These are phyloP conservation scores for Ustilago crameri DNA, from an alignment of 1,284 basidiomycete genomes.

Conservation along the genomic window DNA sequence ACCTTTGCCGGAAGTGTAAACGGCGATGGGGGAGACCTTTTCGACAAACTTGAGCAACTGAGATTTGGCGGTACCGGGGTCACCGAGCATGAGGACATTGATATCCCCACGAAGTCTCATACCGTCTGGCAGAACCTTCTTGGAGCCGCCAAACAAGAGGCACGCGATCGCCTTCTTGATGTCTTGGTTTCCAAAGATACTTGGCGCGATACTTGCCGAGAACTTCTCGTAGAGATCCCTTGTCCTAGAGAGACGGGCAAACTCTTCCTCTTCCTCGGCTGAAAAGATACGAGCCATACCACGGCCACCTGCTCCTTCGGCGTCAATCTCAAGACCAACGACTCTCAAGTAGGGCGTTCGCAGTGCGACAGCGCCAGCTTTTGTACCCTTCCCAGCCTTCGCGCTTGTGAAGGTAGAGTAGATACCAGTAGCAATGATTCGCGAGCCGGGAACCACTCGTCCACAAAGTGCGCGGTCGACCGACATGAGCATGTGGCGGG, in stretches of 20 bases:
- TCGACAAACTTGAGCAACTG: slow-evolving; percentile 98
- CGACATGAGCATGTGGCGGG: slow-evolving; percentile 92
- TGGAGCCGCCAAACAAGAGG: slow-evolving; percentile 95
- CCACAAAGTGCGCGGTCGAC: slow-evolving; percentile 74
- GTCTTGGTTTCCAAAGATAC: slow-evolving; percentile 95
- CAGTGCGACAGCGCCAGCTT: slow-evolving; percentile 75
- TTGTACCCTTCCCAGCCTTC: slow-evolving; percentile 73
- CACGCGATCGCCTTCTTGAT: slow-evolving; percentile 98
- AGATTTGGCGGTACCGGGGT: slow-evolving; percentile 97
- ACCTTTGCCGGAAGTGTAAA: slow-evolving; percentile 98
- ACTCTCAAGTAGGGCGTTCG: slow-evolving; percentile 94
- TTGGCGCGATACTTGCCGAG: slow-evolving; percentile 91
- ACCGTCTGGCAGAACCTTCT: slow-evolving; percentile 95
- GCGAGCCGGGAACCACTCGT: slow-evolving; percentile 82
- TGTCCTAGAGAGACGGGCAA: slow-evolving; percentile 86
- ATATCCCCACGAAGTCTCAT: slow-evolving; percentile 98
- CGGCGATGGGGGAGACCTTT: slow-evolving; percentile 95
- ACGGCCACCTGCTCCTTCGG: slow-evolving; percentile 73
- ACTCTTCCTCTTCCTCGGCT: slow-evolving; percentile 97
- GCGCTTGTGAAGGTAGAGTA: slow-evolving; percentile 92
- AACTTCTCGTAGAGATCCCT: slow-evolving; percentile 94
- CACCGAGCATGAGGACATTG: slow-evolving; percentile 93
- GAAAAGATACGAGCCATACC: slow-evolving; percentile 80
- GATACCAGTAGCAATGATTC: slow-evolving; percentile 93
- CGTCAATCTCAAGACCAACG: slow-evolving; percentile 88